Conservation (phyloP, 148 eudicot species). For the Gaultheria prostrata region DNA sequence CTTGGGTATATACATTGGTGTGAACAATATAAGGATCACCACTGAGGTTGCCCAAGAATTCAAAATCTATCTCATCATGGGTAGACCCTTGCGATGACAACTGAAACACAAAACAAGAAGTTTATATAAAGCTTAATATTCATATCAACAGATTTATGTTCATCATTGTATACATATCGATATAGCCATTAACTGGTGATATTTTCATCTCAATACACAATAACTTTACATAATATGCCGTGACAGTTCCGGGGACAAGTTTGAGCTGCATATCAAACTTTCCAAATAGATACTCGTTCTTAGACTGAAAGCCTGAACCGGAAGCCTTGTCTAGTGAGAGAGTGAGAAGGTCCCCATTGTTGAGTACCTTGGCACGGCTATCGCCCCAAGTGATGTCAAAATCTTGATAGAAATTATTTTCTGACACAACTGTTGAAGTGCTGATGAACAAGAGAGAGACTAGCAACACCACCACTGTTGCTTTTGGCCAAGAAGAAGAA, state of each 20-base stretch:
- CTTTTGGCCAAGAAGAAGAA: neutral
- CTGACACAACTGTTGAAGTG: neutral
- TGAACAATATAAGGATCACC: conserved; percentile 3
- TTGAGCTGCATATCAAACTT: neutral
- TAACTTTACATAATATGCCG: neutral
- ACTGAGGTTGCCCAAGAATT: conserved; percentile 6
- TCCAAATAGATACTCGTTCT: neutral
- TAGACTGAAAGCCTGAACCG: neutral
- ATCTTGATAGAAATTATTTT: neutral
- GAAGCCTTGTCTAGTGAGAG: neutral
- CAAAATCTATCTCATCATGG: conserved; percentile 4
- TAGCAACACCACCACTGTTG: neutral
- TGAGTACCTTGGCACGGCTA: conserved; percentile 1
- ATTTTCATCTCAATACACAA: neutral
- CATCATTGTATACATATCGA: neutral
- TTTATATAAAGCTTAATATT: neutral
- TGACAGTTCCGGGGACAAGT: neutral
- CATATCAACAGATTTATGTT: neutral
- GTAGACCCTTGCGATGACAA: conserved; percentile 1
- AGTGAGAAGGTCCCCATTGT: neutral
- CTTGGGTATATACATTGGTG: neutral
- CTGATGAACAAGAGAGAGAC: neutral
- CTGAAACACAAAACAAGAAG: neutral
- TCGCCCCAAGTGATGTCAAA: neutral
- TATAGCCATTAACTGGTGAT: neutral